Evolutionary conservation across 345 rosid genomes (phyloP).

Genomic region (Dovyalis caffra): DNA sequence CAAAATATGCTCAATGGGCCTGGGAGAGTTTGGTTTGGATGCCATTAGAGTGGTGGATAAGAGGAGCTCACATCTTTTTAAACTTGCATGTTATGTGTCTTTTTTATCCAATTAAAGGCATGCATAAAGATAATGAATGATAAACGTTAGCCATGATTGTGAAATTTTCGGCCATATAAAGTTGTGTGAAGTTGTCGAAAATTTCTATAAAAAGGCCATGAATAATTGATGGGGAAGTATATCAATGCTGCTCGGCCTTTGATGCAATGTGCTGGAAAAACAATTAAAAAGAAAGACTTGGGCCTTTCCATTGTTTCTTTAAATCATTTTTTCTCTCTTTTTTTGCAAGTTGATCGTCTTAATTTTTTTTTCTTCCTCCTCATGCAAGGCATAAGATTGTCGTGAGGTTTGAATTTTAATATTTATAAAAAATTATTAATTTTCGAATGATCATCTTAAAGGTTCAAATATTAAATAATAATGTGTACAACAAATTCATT

Average conservation of each 20-base stretch:
- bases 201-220: not conserved
- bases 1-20: not conserved
- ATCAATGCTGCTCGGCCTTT: not conserved
- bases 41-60: not conserved
- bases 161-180: slow-evolving; percentile 4
- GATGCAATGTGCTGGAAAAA: not conserved
- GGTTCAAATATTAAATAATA: no score
- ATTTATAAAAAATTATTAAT: no score
- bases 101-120: not conserved
- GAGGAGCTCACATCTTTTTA: slow-evolving; percentile 4
- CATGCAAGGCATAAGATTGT: no score
- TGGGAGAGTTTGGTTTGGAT: not conserved
- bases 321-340: no score
- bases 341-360: no score
- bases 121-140: not conserved
- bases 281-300: not conserved
- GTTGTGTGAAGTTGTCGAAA: not conserved
- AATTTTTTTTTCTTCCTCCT: no score
- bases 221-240: slow-evolving; percentile 2
- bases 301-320: no score
- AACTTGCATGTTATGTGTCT: slow-evolving; percentile 10
- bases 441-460: no score
- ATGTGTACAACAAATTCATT: no score
- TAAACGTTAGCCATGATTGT: not conserved
- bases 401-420: no score